Evolutionary conservation across 2,329 filamentous ascomycete genomes (phyloP).

Genomic region (Leptographium lundbergii): DNA sequence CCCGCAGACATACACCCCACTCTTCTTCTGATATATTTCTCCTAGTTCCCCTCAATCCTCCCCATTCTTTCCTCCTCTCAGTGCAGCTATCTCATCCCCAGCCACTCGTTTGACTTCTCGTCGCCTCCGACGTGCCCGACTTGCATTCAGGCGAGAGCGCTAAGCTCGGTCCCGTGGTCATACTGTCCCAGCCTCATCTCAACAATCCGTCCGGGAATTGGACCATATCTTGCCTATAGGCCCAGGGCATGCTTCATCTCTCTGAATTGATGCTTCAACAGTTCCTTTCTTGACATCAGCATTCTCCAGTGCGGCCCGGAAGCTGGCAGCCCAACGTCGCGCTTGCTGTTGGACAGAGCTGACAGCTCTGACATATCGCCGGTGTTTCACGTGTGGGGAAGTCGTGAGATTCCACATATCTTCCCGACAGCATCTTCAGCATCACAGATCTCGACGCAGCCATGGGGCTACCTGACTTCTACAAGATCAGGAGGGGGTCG

Average conservation of each 20-base stretch:
- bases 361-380: neutral
- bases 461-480: slow-evolving; percentile 2
- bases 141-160: neutral
- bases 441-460: neutral
- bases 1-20: neutral
- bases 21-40: neutral
- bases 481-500: slow-evolving; percentile 2
- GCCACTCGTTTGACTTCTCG: neutral
- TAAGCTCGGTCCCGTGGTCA: neutral
- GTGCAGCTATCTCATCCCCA: neutral
- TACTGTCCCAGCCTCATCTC: neutral
- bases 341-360: neutral
- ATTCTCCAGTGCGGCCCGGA: neutral
- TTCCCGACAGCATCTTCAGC: neutral
- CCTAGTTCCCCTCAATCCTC: neutral
- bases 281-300: neutral
- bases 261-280: neutral
- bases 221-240: neutral
- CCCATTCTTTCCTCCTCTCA: neutral
- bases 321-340: neutral
- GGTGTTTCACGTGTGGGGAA: neutral
- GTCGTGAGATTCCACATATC: neutral
- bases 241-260: neutral
- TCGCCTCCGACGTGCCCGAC: neutral
- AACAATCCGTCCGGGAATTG: neutral